Evolutionary conservation across 2,329 filamentous ascomycete genomes (phyloP).

Genomic region (Conoideocrella luteorostrata): DNA sequence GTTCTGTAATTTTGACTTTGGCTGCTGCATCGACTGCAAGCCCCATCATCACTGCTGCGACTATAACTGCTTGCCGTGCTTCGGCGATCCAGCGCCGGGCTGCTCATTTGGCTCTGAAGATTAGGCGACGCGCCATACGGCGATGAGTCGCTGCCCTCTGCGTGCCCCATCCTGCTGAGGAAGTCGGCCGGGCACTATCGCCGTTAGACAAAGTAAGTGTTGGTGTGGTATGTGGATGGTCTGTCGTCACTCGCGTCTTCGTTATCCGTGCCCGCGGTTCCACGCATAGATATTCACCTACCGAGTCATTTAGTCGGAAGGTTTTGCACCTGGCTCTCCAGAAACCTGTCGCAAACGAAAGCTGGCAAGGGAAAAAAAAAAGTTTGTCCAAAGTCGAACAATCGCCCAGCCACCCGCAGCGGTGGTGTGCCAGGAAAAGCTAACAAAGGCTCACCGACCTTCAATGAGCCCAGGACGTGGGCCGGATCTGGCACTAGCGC

Average conservation of each 20-base stretch:
- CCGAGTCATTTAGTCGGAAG: conserved; percentile 5
- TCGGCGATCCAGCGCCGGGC: conserved; percentile 12
- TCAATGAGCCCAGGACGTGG: conserved; percentile 1
- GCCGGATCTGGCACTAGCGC: conserved; percentile 8
- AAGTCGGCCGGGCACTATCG: not conserved
- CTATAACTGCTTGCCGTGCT: conserved; percentile 9
- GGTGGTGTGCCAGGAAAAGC: not conserved
- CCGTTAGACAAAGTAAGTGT: not conserved
- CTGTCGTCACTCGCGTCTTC: conserved; percentile 1
- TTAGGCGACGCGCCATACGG: not conserved
- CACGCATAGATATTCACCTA: not conserved
- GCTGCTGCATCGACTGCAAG: conserved; percentile 13
- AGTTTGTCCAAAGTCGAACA: not conserved
- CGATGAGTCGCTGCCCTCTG: conserved; percentile 3
- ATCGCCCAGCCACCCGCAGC: conserved; percentile 4
- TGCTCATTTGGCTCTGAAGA: not conserved
- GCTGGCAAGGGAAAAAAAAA: not conserved
- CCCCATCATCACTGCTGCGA: conserved; percentile 10
- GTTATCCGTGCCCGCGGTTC: conserved; percentile 3
- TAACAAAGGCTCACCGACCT: conserved; percentile 9
- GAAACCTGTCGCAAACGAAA: conserved; percentile 1
- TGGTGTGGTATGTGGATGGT: not conserved
- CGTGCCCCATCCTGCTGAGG: conserved; percentile 7
- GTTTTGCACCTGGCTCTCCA: not conserved
- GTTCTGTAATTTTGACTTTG: conserved; percentile 6